Evolutionary conservation across 2,329 filamentous ascomycete species (phyloP).

Genomic region (Ilyonectria robusta): DNA sequence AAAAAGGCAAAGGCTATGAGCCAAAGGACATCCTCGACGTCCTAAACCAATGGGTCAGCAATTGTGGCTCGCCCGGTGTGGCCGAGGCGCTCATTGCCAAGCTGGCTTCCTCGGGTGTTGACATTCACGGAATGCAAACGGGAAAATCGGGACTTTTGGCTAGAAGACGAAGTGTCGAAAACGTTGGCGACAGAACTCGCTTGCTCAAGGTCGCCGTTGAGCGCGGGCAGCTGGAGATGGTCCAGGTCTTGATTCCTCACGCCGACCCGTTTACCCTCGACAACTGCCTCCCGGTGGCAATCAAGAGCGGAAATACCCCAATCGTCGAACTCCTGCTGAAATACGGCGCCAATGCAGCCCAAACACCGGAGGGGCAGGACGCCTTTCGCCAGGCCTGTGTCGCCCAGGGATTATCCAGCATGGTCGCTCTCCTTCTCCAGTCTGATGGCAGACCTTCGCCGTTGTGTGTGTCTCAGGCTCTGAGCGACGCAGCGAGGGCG

Average conservation of each 20-base stretch:
- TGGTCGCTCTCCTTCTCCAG: slow-evolving; percentile 64
- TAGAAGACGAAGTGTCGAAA: slow-evolving; percentile 65
- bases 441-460: slow-evolving; percentile 63
- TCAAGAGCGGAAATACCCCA: slow-evolving; percentile 58
- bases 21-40: slow-evolving; percentile 67
- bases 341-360: slow-evolving; percentile 65
- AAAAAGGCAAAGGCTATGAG: slow-evolving; percentile 66
- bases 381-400: slow-evolving; percentile 67
- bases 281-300: slow-evolving; percentile 63
- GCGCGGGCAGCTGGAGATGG: slow-evolving; percentile 65
- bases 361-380: slow-evolving; percentile 65
- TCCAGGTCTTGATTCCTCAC: slow-evolving; percentile 67
- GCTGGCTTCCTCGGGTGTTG: slow-evolving; percentile 64
- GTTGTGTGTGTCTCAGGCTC: slow-evolving; percentile 62
- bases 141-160: slow-evolving; percentile 63
- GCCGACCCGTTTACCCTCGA: slow-evolving; percentile 67
- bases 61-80: slow-evolving; percentile 65
- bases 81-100: slow-evolving; percentile 69
- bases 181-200: slow-evolving; percentile 63
- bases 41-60: slow-evolving; percentile 64
- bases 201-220: slow-evolving; percentile 67
- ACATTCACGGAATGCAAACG: slow-evolving; percentile 64
- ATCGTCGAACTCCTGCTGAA: slow-evolving; percentile 64
- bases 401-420: slow-evolving; percentile 59
- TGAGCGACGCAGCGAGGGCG: slow-evolving; percentile 65